A percentile compares a stretch with the other conserved stretches of the same genome.
phyloP scores from a whole-genome alignment of 495 filamentous ascomycete species.

The Trichoderma erinaceum region DNA sequence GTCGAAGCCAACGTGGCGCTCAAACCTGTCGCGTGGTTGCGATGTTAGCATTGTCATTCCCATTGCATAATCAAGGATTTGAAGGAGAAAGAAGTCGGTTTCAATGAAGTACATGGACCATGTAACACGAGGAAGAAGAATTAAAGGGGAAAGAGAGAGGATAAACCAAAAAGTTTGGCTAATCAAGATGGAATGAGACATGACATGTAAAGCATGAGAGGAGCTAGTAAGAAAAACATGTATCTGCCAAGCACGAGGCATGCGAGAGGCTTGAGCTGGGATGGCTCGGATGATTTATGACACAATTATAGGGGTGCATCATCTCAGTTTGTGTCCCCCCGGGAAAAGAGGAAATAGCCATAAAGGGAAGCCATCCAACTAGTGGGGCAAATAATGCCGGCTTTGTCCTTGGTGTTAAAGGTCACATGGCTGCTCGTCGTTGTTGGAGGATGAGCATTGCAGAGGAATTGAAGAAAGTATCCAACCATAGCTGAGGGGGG shows the following conservation, averaged over 20 bases:
- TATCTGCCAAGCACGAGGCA: background rate
- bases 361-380: background rate
- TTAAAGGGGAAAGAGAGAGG: slow-evolving; percentile 5
- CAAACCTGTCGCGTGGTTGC: slow-evolving; percentile 43
- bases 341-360: slow-evolving; percentile 4
- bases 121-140: background rate
- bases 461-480: background rate
- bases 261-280: background rate
- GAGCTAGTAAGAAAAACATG: background rate
- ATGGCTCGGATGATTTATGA: background rate
- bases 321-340: background rate
- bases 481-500: background rate
- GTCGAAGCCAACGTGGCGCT: slow-evolving; percentile 79
- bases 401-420: background rate
- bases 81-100: background rate
- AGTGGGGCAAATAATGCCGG: background rate
- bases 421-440: background rate
- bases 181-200: background rate
- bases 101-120: background rate
- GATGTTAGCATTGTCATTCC: slow-evolving; percentile 36
- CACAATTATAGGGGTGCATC: background rate
- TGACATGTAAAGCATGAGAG: background rate
- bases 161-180: background rate
- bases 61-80: slow-evolving; percentile 29
- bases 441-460: background rate